Percentiles rank a stretch among this genome's conserved stretches.
phyloP scores from a whole-genome alignment of 2,329 filamentous ascomycete genomes.

The Phaeophleospora eucalypticola region DNA sequence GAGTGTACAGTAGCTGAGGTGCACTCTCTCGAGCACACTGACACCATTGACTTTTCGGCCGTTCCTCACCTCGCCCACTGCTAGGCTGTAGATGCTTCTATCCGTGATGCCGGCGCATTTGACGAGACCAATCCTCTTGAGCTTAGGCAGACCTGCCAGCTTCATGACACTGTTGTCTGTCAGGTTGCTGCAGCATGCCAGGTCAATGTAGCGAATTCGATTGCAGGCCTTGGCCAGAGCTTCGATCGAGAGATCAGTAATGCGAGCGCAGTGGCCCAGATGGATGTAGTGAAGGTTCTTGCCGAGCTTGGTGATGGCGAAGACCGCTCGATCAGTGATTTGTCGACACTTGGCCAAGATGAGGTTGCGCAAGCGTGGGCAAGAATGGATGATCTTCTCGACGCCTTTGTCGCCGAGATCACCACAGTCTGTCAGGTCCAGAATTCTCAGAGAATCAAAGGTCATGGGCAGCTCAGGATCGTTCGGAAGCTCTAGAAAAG shows the following conservation, averaged over 20 bases:
- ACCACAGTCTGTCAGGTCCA: conserved; percentile 86
- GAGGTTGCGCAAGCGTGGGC: conserved; percentile 84
- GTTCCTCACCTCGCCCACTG: conserved; percentile 46
- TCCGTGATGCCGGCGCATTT: conserved; percentile 92
- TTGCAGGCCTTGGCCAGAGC: conserved; percentile 82
- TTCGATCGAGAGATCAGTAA: conserved; percentile 85
- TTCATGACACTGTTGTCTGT: conserved; percentile 84
- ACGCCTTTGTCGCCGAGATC: conserved; percentile 82
- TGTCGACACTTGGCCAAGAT: conserved; percentile 92
- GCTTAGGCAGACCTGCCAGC: conserved; percentile 80
- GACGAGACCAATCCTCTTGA: conserved; percentile 90
- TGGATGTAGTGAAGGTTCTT: conserved; percentile 98
- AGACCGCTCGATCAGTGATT: conserved; percentile 83
- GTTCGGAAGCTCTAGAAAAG: conserved; percentile 73
- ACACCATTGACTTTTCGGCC: conserved; percentile 41
- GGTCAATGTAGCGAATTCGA: conserved; percentile 91
- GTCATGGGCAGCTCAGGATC: conserved; percentile 46
- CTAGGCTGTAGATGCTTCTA: conserved; percentile 78
- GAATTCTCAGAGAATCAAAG: conserved; percentile 85
- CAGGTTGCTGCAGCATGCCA: conserved; percentile 87
- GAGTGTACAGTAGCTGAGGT: conserved; percentile 90
- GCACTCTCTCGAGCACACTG: conserved; percentile 82
- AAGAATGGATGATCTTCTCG: conserved; percentile 78
- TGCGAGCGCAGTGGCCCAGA: conserved; percentile 84
- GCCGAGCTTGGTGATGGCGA: conserved; percentile 80